Conservation (phyloP, 192 early-diverging fungal species). For the Chytriomyces confervae region DNA sequence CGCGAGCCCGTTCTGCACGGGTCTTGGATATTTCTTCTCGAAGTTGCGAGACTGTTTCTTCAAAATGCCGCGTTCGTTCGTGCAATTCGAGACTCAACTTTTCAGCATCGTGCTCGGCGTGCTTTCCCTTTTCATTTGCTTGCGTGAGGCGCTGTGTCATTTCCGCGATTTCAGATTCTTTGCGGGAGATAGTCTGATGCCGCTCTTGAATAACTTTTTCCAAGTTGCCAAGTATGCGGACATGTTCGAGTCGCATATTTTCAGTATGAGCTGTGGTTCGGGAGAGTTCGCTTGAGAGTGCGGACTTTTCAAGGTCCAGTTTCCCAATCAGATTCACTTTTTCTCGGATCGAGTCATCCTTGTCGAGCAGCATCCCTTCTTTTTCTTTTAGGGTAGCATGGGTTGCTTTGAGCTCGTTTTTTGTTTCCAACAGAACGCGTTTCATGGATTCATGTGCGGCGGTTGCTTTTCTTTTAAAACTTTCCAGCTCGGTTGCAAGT, state of each 20-base stretch:
- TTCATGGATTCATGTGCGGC: slow-evolving; percentile 39
- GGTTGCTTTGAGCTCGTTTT: slow-evolving; percentile 19
- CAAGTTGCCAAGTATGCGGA: slow-evolving; percentile 19
- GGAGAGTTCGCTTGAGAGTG: slow-evolving; percentile 23
- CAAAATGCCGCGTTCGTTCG: slow-evolving; percentile 25
- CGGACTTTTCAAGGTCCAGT: slow-evolving; percentile 36
- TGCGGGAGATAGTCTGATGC: slow-evolving; percentile 39
- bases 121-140: slow-evolving; percentile 1
- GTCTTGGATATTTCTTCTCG: slow-evolving; percentile 37
- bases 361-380: slow-evolving; percentile 18
- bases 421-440: slow-evolving; percentile 29
- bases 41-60: slow-evolving; percentile 28
- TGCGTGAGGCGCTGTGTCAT: slow-evolving; percentile 42
- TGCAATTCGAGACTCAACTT: background rate
- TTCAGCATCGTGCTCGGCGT: slow-evolving; percentile 23
- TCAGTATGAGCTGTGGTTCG: slow-evolving; percentile 27
- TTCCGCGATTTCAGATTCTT: slow-evolving; percentile 45
- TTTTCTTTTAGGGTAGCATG: background rate
- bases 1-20: slow-evolving; percentile 33
- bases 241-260: slow-evolving; percentile 26
- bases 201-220: slow-evolving; percentile 46
- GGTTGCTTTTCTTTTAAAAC: slow-evolving; percentile 30
- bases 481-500: slow-evolving; percentile 38
- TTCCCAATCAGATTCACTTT: slow-evolving; percentile 15
- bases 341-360: slow-evolving; percentile 28